Conservation (phyloP, 2,329 filamentous ascomycete species). For the Colletotrichum liriopes region DNA sequence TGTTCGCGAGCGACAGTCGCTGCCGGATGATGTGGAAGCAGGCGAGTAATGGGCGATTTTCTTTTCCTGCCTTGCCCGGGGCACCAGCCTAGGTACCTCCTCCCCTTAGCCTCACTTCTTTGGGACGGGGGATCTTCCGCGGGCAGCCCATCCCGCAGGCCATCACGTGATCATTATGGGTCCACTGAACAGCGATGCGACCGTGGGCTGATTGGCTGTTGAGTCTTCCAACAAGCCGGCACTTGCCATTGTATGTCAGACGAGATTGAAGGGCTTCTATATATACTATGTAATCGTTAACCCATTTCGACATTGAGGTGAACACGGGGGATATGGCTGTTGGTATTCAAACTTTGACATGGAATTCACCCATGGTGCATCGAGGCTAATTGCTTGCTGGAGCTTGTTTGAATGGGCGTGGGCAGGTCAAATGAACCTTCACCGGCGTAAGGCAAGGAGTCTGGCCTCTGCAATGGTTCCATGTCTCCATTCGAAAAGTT, state of each 20-base stretch:
- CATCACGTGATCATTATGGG: conserved; percentile 46
- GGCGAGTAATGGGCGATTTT: conserved; percentile 40
- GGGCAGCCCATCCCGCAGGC: background rate
- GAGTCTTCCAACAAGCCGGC: background rate
- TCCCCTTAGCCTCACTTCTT: conserved; percentile 24
- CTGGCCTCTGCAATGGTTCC: too few species aligned
- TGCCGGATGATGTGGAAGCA: conserved; percentile 15
- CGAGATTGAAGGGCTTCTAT: background rate
- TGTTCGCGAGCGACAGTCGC: conserved; percentile 15
- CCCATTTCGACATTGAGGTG: background rate
- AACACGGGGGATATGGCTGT: background rate
- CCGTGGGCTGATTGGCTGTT: conserved; percentile 22
- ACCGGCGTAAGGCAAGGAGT: background rate
- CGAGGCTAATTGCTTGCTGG: background rate
- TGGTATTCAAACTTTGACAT: background rate
- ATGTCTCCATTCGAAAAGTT: too few species aligned
- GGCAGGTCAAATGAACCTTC: background rate
- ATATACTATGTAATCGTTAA: too few species aligned
- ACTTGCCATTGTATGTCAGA: background rate
- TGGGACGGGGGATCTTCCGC: conserved; percentile 13
- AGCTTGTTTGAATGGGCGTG: background rate
- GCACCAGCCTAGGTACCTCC: conserved; percentile 23
- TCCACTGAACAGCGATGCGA: conserved; percentile 13
- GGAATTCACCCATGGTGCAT: too few species aligned
- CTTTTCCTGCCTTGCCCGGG: conserved; percentile 4